Conservation (phyloP, 2,329 filamentous ascomycete genomes). For the Fusarium mexicanum region DNA sequence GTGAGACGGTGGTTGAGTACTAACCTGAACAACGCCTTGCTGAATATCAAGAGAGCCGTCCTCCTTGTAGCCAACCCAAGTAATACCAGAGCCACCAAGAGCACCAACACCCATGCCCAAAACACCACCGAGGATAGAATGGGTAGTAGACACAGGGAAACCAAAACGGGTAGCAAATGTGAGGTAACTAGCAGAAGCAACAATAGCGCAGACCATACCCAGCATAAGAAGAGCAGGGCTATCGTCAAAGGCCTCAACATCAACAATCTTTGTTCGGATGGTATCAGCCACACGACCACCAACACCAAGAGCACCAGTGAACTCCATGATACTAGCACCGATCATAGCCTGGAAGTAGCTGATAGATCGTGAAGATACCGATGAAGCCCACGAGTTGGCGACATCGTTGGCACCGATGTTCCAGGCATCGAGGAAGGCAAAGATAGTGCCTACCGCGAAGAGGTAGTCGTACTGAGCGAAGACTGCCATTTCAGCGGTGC, state of each 20-base stretch:
- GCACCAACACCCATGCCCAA: slow-evolving; percentile 68
- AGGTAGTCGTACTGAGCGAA: slow-evolving; percentile 68
- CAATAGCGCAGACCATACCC: slow-evolving; percentile 65
- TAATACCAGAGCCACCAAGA: slow-evolving; percentile 61
- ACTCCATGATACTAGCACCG: slow-evolving; percentile 68
- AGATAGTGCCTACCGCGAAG: slow-evolving; percentile 71
- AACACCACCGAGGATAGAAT: slow-evolving; percentile 68
- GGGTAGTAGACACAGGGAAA: slow-evolving; percentile 69
- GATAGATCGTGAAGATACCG: slow-evolving; percentile 74
- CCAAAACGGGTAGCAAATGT: slow-evolving; percentile 64
- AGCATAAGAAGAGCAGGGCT: slow-evolving; percentile 65
- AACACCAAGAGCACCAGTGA: slow-evolving; percentile 68
- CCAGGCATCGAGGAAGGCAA: slow-evolving; percentile 73
- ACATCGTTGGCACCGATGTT: slow-evolving; percentile 75
- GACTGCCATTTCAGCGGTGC: slow-evolving; percentile 35
- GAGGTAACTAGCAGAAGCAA: slow-evolving; percentile 64
- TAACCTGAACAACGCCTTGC: slow-evolving; percentile 62
- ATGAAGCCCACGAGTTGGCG: slow-evolving; percentile 80
- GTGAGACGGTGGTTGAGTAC: background rate
- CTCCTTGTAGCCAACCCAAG: slow-evolving; percentile 61
- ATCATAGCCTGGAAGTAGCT: slow-evolving; percentile 69
- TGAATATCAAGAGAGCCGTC: slow-evolving; percentile 50
- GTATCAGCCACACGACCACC: slow-evolving; percentile 69
- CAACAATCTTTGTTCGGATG: slow-evolving; percentile 69
- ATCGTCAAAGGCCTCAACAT: slow-evolving; percentile 56